Evolutionary conservation across 768 basidiomycete species (phyloP), one percentile per base, ranked within the genome.

Genomic region (Leucosporidium scottii): DNA sequence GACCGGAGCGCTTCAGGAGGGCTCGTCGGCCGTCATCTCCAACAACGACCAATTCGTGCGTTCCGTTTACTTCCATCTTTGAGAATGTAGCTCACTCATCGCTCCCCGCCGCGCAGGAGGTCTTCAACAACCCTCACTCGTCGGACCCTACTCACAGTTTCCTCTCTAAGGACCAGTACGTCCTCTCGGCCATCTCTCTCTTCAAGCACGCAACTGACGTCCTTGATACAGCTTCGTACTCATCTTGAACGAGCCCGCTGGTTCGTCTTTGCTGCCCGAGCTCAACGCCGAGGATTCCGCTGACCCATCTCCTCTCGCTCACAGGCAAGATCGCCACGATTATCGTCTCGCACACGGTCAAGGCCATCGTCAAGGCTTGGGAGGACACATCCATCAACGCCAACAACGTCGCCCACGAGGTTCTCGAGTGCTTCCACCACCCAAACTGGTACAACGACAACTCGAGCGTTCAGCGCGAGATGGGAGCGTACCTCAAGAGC

Each of bases 111-210:
- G 65, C 54, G 4, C 58, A 79, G 78, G 39, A 44, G 39, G 84
- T 92, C 6, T 94, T 92, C 81, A 86, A 93, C 68, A 86, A 91
- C 76, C 87, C 89, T 2, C 80, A 84, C 66, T 87, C 89, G 82
- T 82, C 67, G 49, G 76, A 73, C 63, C 77, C 66, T 9, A 76
- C 75, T 21, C 69, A 77, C 66, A 73, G 60, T 23, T 57, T 51
- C 64, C 69, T 65, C 36, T 54, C 61, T 25, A 72, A 64, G 60
- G 69, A 66, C 58, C 57, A 55, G 73, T 89, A 85, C 39, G 56
- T 50, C 57, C 39, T 48, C 17, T 20, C 17, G 30, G 6, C n/a
- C 5, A 30, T 34, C 31, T 18, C 36, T 23, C 10, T 21, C 28
- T 18, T 30, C 23, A n/a, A n/a, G 18, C 12, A 28, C 51, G 78